A percentile compares a stretch with the other conserved stretches of the same genome.
Conservation (phyloP, 2,329 filamentous ascomycete genomes). For the Scedosporium minutisporum region DNA sequence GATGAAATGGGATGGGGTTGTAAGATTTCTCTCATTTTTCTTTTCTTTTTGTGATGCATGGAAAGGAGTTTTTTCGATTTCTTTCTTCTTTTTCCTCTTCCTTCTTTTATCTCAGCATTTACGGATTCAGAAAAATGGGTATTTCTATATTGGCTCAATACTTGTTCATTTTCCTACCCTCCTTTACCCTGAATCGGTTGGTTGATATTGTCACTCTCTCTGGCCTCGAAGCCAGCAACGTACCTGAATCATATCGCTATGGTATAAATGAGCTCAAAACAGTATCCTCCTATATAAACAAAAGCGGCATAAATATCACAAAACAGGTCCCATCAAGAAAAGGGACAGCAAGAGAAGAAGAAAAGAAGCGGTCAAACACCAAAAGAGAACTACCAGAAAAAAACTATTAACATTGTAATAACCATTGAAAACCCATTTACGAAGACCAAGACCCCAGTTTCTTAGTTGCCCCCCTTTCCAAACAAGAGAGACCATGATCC, state of each 20-base stretch:
- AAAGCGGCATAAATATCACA: not conserved
- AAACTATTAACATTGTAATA: slow-evolving; percentile 1
- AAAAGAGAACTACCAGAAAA: slow-evolving; percentile 3
- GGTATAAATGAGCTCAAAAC: too few relatives aligned
- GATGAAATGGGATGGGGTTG: not conserved
- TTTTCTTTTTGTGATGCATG: not conserved
- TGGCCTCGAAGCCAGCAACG: too few relatives aligned
- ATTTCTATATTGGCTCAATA: too few relatives aligned
- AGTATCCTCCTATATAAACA: too few relatives aligned
- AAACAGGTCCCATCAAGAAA: slow-evolving; percentile 4
- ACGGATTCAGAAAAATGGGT: not conserved
- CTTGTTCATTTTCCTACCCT: too few relatives aligned
- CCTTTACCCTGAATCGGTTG: too few relatives aligned
- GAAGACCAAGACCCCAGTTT: too few relatives aligned
- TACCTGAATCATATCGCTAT: too few relatives aligned
- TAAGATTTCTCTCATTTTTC: not conserved
- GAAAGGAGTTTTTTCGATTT: not conserved
- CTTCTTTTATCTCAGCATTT: not conserved
- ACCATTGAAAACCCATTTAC: slow-evolving; percentile 4
- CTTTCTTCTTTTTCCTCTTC: not conserved
- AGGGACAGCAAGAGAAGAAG: slow-evolving; percentile 7
- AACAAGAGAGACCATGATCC: too few relatives aligned
- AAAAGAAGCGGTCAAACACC: not conserved
- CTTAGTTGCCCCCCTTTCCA: too few relatives aligned
- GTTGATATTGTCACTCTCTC: too few relatives aligned